These are phyloP conservation scores for Camellia oleifera DNA, from an alignment of 179 eudicot species.

Conservation along the genomic window DNA sequence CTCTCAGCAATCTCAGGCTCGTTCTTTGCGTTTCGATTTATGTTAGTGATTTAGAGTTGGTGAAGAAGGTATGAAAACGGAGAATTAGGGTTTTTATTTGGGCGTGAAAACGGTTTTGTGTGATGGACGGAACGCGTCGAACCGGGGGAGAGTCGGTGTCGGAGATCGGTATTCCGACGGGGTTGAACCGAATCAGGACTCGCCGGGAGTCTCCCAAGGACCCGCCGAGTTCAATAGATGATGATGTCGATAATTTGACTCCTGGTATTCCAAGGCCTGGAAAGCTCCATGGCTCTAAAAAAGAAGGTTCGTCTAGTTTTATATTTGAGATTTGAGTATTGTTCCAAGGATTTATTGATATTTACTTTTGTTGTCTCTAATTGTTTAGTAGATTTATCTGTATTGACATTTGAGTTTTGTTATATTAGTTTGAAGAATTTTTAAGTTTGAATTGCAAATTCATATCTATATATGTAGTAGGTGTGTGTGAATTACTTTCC, in stretches of 20 bases:
- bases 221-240: slow-evolving; percentile 12
- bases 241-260: slow-evolving; percentile 18
- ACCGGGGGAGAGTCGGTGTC: slow-evolving; percentile 33
- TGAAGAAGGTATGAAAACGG: not conserved
- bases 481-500: not conserved
- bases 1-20: not conserved
- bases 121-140: slow-evolving; percentile 30
- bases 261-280: slow-evolving; percentile 20
- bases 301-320: slow-evolving; percentile 20
- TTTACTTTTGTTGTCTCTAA: not conserved
- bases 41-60: not conserved
- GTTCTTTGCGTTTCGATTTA: not conserved
- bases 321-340: not conserved
- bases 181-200: slow-evolving; percentile 65
- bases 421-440: not conserved
- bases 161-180: slow-evolving; percentile 53
- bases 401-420: not conserved
- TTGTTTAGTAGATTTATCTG: not conserved
- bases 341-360: not conserved
- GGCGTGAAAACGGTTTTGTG: not conserved
- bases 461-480: not conserved
- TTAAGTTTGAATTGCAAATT: not conserved
- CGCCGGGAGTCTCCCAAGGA: slow-evolving; percentile 23
- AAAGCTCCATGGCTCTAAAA: slow-evolving; percentile 23
- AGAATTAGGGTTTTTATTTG: slow-evolving; percentile 7